Conservation (phyloP, 805 yeast species). For the Cyberlindnera bimundalis region DNA sequence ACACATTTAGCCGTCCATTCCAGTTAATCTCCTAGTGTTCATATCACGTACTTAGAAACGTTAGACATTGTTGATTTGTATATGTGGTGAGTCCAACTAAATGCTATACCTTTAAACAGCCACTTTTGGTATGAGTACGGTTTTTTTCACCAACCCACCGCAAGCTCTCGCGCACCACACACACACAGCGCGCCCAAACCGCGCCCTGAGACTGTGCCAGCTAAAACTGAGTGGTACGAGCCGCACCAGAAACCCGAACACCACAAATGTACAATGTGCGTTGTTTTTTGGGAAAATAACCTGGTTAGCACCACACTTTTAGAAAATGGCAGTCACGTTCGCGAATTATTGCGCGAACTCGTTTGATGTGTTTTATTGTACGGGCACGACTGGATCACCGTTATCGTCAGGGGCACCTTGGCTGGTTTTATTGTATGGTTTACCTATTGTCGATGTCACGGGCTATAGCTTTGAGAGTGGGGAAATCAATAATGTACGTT, state of each 20-base stretch:
- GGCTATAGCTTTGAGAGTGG: not conserved
- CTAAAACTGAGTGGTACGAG: not conserved
- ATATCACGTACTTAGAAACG: constrained; percentile 29
- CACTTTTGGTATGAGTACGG: not conserved
- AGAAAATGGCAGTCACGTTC: constrained; percentile 5
- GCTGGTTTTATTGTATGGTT: too few relatives aligned
- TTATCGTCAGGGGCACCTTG: too few relatives aligned
- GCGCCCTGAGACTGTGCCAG: too few relatives aligned
- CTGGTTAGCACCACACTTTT: constrained; percentile 1
- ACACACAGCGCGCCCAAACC: not conserved
- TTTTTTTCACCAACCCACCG: constrained; percentile 5
- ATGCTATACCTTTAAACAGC: not conserved
- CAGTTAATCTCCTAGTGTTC: not conserved
- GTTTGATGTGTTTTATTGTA: not conserved
- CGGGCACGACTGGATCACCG: not conserved
- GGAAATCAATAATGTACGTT: too few relatives aligned
- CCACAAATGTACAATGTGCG: not conserved
- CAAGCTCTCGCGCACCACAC: not conserved
- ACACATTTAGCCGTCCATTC: too few relatives aligned
- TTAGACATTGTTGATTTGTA: constrained; percentile 27
- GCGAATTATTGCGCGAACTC: constrained; percentile 2
- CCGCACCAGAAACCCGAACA: constrained; percentile 6
- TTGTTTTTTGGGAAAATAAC: not conserved
- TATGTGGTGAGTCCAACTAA: not conserved
- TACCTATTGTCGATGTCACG: too few relatives aligned